Evolutionary conservation across 371 early-diverging fungal genomes (phyloP).

Genomic region (Fennellomyces sp.): DNA sequence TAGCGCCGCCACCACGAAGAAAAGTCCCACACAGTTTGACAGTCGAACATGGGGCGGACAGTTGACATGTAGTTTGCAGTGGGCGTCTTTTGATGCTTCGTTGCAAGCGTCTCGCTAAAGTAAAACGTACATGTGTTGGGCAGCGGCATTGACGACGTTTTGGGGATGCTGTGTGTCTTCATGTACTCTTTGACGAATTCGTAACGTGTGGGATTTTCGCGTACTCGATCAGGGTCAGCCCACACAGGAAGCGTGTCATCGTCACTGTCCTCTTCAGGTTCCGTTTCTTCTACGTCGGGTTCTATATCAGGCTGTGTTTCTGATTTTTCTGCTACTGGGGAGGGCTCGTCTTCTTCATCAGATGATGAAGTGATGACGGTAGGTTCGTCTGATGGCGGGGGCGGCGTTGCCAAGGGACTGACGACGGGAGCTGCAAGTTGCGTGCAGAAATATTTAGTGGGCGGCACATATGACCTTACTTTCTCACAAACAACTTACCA

Average conservation of each 20-base stretch:
- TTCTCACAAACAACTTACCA: neutral
- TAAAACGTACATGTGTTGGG: slow-evolving; percentile 34
- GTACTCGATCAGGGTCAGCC: slow-evolving; percentile 38
- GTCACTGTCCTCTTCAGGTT: neutral
- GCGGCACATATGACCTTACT: no score
- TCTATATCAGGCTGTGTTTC: no score
- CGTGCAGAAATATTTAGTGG: neutral
- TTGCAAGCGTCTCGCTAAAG: slow-evolving; percentile 50
- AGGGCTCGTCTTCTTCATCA: neutral
- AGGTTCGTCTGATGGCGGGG: no score
- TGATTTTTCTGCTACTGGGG: no score
- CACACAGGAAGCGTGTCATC: slow-evolving; percentile 27
- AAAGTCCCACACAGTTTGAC: slow-evolving; percentile 57
- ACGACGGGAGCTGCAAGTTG: neutral
- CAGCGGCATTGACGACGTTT: slow-evolving; percentile 24
- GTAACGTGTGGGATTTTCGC: slow-evolving; percentile 36
- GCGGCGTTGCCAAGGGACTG: slow-evolving; percentile 4
- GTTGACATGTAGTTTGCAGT: slow-evolving; percentile 43
- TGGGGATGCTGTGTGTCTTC: slow-evolving; percentile 13
- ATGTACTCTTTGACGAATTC: slow-evolving; percentile 27
- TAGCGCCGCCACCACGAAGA: slow-evolving; percentile 55
- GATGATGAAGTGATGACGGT: no score
- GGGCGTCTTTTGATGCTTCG: slow-evolving; percentile 32
- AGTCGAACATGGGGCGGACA: slow-evolving; percentile 50
- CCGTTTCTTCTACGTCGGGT: neutral